Conservation (phyloP, 2,329 filamentous ascomycete genomes). For the Pochonia chlamydosporia region DNA sequence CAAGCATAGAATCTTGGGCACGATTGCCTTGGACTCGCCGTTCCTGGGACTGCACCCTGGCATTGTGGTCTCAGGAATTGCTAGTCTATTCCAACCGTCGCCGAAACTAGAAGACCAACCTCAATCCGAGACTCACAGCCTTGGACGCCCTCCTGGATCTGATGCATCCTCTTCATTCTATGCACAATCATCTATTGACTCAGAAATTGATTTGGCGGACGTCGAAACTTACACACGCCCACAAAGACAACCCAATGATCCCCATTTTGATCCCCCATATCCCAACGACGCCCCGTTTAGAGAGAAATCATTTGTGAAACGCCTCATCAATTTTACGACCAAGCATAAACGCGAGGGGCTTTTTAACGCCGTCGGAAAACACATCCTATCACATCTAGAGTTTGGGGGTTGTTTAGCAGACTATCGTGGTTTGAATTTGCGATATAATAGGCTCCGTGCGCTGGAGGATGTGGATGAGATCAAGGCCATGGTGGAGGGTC, state of each 20-base stretch:
- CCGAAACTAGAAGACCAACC: constrained; percentile 18
- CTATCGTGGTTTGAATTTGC: constrained; percentile 59
- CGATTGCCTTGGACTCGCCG: constrained; percentile 78
- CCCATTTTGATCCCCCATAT: constrained; percentile 71
- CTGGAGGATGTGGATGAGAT: constrained; percentile 66
- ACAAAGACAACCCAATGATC: constrained; percentile 34
- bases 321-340: constrained; percentile 68
- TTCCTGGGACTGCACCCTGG: constrained; percentile 86
- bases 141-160: neutral
- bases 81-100: constrained; percentile 62
- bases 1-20: constrained; percentile 72
- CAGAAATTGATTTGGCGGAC: constrained; percentile 1
- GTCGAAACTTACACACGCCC: neutral
- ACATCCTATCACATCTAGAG: constrained; percentile 75
- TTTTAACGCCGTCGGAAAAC: constrained; percentile 62
- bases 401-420: constrained; percentile 79
- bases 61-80: constrained; percentile 74
- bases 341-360: constrained; percentile 72
- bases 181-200: constrained; percentile 13
- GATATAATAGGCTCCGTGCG: constrained; percentile 64
- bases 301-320: constrained; percentile 63
- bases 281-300: constrained; percentile 66
- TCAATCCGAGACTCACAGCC: too few species aligned
- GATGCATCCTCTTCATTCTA: constrained; percentile 12
- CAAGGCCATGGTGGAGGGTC: constrained; percentile 16